These are phyloP conservation scores for Brassica incana DNA, from an alignment of 345 rosid genomes.

Conservation along the genomic window DNA sequence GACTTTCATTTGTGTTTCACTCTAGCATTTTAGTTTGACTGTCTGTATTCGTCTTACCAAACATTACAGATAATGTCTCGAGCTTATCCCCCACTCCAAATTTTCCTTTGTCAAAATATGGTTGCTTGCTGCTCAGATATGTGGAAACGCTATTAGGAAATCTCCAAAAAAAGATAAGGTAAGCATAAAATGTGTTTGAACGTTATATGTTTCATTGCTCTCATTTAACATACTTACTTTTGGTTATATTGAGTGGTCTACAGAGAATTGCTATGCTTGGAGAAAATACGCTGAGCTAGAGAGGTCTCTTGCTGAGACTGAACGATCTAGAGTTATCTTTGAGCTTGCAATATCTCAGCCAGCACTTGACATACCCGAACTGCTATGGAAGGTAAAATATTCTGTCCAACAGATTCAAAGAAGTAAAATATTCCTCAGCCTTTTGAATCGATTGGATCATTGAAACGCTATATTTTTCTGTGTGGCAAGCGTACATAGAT, in stretches of 20 bases:
- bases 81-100: too few species aligned
- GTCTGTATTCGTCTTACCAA: too few species aligned
- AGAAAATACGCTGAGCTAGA: slow-evolving; percentile 83
- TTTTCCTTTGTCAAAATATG: too few species aligned
- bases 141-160: not conserved
- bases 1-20: too few species aligned
- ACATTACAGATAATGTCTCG: too few species aligned
- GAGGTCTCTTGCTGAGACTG: slow-evolving; percentile 69
- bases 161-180: slow-evolving; percentile 12
- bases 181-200: not conserved
- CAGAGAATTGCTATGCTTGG: slow-evolving; percentile 96
- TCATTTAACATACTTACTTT: not conserved
- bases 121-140: not conserved
- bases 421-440: not conserved
- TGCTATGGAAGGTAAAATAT: slow-evolving; percentile 75
- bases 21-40: too few species aligned
- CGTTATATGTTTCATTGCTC: too few species aligned
- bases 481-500: slow-evolving; percentile 76
- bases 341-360: slow-evolving; percentile 80
- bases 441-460: not conserved
- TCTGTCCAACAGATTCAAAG: not conserved
- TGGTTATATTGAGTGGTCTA: slow-evolving; percentile 63
- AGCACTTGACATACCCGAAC: slow-evolving; percentile 91
- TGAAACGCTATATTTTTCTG: not conserved
- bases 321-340: slow-evolving; percentile 75